Evolutionary conservation across 2,329 filamentous ascomycete genomes (phyloP).

Genomic region (Mollisiaceae sp.): DNA sequence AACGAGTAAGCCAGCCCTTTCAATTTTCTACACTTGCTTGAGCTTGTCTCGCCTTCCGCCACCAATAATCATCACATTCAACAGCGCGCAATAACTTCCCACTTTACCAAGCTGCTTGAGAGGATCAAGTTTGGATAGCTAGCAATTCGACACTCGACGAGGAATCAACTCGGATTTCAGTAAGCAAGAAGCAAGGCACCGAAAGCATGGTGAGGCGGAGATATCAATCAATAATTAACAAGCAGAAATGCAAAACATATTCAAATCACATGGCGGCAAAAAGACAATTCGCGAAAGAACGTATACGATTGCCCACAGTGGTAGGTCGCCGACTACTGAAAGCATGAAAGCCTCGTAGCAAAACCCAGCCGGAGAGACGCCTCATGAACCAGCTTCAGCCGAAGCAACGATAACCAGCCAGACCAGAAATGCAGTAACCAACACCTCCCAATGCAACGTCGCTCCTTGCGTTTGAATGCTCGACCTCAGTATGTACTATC

Average conservation of each 20-base stretch:
- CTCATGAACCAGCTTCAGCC: not conserved
- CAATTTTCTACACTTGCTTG: no score
- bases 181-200: no score
- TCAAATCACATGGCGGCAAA: not conserved
- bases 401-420: not conserved
- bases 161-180: no score
- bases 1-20: no score
- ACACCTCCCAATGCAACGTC: not conserved
- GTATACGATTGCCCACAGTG: not conserved
- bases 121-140: no score
- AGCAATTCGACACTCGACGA: no score
- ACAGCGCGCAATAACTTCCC: no score
- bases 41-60: no score
- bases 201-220: no score
- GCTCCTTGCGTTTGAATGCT: not conserved
- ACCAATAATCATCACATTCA: no score
- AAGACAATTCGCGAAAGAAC: not conserved
- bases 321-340: not conserved
- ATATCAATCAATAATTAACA: not conserved
- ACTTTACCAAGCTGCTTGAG: no score
- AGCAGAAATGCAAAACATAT: not conserved
- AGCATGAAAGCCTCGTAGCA: not conserved
- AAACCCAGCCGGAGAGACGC: not conserved
- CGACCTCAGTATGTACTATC: not conserved
- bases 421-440: not conserved